phyloP scores from a whole-genome alignment of 2,329 filamentous ascomycete species.

The Fusarium foetens region DNA sequence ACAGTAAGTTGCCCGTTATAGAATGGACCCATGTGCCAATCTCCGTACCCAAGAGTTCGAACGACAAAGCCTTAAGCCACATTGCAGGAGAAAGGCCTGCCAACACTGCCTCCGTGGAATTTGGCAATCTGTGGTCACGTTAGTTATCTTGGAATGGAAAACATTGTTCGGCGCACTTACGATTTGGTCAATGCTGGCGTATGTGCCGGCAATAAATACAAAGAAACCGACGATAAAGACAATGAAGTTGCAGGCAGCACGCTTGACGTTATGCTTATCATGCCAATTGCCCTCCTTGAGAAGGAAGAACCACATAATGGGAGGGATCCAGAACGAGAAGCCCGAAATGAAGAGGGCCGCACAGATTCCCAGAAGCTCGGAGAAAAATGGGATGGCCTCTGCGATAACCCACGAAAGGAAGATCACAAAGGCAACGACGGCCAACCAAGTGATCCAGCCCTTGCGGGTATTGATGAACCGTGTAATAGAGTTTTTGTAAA shows the following conservation, averaged over 20 bases:
- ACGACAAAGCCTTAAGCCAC: neutral
- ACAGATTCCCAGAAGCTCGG: slow-evolving; percentile 66
- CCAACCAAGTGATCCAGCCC: slow-evolving; percentile 66
- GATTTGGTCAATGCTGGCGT: slow-evolving; percentile 45
- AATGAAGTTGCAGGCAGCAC: slow-evolving; percentile 37
- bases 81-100: slow-evolving; percentile 40
- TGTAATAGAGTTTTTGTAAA: slow-evolving; percentile 54
- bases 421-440: slow-evolving; percentile 67
- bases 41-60: fast-evolving
- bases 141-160: neutral
- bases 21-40: neutral
- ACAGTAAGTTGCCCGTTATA: neutral
- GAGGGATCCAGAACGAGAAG: slow-evolving; percentile 54
- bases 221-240: slow-evolving; percentile 45
- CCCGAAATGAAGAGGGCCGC: slow-evolving; percentile 61
- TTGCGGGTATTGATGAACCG: slow-evolving; percentile 59
- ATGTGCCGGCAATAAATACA: slow-evolving; percentile 46
- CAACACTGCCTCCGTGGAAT: slow-evolving; percentile 37
- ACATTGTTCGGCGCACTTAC: slow-evolving; percentile 25
- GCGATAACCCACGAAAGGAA: slow-evolving; percentile 75
- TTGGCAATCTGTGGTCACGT: slow-evolving; percentile 28
- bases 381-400: slow-evolving; percentile 77
- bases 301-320: slow-evolving; percentile 56
- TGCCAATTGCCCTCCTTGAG: slow-evolving; percentile 45
- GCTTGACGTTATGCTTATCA: slow-evolving; percentile 42